Evolutionary conservation across 164 flowering plant species (phyloP), one percentile per base, ranked within the genome.

Genomic region (Tetracentron sinense): DNA sequence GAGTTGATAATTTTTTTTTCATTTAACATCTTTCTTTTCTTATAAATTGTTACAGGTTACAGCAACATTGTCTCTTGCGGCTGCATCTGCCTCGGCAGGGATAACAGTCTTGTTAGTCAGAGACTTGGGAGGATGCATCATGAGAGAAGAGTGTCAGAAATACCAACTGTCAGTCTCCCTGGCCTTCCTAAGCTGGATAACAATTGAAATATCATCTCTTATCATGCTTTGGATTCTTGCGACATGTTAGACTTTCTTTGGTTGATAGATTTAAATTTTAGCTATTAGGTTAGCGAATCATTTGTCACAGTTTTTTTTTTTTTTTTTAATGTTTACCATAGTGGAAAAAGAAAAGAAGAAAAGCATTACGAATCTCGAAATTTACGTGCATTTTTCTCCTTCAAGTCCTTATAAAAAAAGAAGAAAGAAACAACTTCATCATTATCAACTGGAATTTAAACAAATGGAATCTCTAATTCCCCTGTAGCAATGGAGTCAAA

Each of bases 221-320:
- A 78, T 85, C 42, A 82, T 85, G 91, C 78, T 90, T 58, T 90
- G 93, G 96, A 69, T 85, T 71, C 63, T 85, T 49, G 88, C 90
- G 35, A 67, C 85, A 0, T 76, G 78, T 58, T 87, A 79, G 70
- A 69, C 56, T 53, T n/a, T n/a, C n/a, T n/a, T 54, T 56, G 12
- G 54, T 58, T 58, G 1, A 49, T 58, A 22, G 55, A 30, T 56
- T 16, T 23, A 0, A 17, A n/a, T 48, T 48, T 33, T 16, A 31
- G 23, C 20, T 42, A 7, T 16, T 7, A 20, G 11, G 26, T 30
- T 38, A 3, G 1, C 14, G 44, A 38, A 38, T 8, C 44, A 12
- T 38, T 38, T 38, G 44, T 38, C 8, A 8, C 44, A 38, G 4
- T 8, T 1, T 12, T 38, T 38, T 38, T 1, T 38, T n/a, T n/a